Evolutionary conservation across 805 yeast genomes (phyloP), one percentile per base, ranked within the genome.

Genomic region (Cyberlindnera samutprakarnensis): DNA sequence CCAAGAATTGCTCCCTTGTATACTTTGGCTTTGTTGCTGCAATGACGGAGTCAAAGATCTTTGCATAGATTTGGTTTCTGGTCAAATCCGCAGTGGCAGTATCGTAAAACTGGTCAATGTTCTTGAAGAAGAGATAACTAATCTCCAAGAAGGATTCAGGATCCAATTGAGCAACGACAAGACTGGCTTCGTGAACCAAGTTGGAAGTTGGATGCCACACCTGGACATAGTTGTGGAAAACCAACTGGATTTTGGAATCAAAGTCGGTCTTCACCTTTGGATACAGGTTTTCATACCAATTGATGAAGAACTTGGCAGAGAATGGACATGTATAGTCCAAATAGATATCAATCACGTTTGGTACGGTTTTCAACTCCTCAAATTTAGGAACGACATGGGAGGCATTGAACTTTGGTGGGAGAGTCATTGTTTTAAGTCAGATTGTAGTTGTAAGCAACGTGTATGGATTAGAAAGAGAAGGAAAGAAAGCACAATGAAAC

Each of bases 171-270:
- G 81, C 82, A 19, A 78, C 76, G 0, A 78, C 87, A 17, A 86
- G 54, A 0, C 81, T 67, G 25, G 81, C 80, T 49, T 86, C 95
- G 51, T 80, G 79, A 24, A 75, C 61, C 23, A 73, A 56, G 5
- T 72, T 68, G 2, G 90, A 78, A 35, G 75, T 72, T 27, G 88
- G 78, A 53, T 86, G 95, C 95, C 95, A 86, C 43, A 94, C 92
- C 61, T 86, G 95, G n/a, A 81, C 65, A 25, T 78, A 86, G 48
- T 83, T 79, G 39, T 76, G 68, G 54, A 79, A 73, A 9, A 75
- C 70, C 39, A 83, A 67, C 42, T 73, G 72, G 44, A 78, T 71
- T 38, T 68, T 53, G 36, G 64, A 65, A 2, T 77, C 70, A 31
- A 62, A 57, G 33, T 64, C 57, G 19, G 54, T 40, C 30, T 67